Conservation (phyloP, 345 rosid species). For the Bruguiera gymnorhiza region DNA sequence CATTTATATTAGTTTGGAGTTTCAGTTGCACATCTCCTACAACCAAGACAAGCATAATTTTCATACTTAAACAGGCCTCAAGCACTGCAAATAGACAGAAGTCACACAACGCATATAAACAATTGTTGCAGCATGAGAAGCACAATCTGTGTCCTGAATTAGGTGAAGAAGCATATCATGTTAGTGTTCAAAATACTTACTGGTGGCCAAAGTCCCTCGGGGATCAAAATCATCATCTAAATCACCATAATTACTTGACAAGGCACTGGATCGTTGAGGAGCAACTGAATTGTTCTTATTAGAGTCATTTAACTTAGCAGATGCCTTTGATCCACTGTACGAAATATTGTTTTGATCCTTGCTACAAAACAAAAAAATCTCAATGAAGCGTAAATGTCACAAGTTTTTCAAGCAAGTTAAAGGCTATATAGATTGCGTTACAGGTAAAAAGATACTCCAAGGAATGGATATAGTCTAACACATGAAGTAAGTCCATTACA, state of each 20-base stretch:
- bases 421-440: too few species aligned
- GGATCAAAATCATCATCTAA: constrained; percentile 92
- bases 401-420: not conserved
- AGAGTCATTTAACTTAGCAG: constrained; percentile 38
- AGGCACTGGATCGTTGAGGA: constrained; percentile 37
- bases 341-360: constrained; percentile 50
- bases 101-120: not conserved
- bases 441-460: too few species aligned
- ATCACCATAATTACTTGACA: constrained; percentile 48
- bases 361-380: constrained; percentile 39
- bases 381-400: not conserved
- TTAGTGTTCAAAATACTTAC: constrained; percentile 43
- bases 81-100: too few species aligned
- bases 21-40: too few species aligned
- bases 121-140: not conserved
- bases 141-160: not conserved
- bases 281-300: constrained; percentile 37
- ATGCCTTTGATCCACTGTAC: constrained; percentile 40
- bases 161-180: not conserved
- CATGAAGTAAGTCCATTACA: too few species aligned
- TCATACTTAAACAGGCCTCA: too few species aligned
- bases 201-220: constrained; percentile 68
- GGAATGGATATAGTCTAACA: too few species aligned
- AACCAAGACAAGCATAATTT: too few species aligned
- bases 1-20: too few species aligned